These are phyloP conservation scores for Corrigiola litoralis DNA, from an alignment of 179 eudicot species.

Conservation along the genomic window DNA sequence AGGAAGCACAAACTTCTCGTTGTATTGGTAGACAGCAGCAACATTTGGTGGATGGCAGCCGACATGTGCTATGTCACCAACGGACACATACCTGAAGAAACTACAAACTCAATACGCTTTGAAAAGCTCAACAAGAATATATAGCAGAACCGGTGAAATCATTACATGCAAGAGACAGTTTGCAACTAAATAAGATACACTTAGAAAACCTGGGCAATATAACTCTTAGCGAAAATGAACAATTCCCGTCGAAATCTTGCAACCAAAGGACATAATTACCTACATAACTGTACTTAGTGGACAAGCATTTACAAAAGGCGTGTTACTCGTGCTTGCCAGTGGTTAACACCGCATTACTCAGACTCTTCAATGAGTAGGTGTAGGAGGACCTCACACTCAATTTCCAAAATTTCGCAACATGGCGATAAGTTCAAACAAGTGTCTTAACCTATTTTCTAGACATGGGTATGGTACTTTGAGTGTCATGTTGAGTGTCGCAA, in stretches of 20 bases:
- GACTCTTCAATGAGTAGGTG: no score
- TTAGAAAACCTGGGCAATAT: background rate
- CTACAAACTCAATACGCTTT: background rate
- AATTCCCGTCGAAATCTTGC: background rate
- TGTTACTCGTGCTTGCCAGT: no score
- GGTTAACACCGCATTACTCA: no score
- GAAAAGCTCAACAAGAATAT: background rate
- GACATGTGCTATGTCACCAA: constrained; percentile 85
- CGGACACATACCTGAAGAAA: constrained; percentile 68
- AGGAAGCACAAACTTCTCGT: constrained; percentile 56
- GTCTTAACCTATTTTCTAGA: no score
- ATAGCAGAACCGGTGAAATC: background rate
- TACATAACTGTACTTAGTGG: no score
- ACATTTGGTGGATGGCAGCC: constrained; percentile 89
- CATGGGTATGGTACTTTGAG: no score
- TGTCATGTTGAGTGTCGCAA: no score
- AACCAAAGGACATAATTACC: background rate
- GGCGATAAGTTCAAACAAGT: no score
- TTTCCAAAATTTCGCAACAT: no score
- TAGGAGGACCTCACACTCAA: no score
- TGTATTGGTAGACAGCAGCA: constrained; percentile 69
- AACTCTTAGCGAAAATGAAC: background rate
- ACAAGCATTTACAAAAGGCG: no score
- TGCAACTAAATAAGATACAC: no score
- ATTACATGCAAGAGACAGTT: background rate